These are phyloP conservation scores for Pseudohalonectria lignicola DNA, from an alignment of 2,329 filamentous ascomycete species.

Conservation along the genomic window DNA sequence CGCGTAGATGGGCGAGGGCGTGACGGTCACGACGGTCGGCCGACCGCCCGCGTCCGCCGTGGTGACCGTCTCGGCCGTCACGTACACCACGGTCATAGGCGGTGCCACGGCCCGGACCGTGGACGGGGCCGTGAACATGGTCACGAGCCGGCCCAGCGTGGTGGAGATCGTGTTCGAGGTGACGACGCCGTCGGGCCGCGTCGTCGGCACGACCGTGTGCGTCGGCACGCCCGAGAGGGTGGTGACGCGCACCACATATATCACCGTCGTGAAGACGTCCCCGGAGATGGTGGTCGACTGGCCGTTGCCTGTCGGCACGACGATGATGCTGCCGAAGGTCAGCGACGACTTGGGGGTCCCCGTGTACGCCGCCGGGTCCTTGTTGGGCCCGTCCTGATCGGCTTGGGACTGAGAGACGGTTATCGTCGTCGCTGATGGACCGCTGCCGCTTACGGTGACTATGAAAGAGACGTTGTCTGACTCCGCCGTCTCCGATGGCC, in stretches of 20 bases:
- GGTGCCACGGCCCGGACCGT: neutral
- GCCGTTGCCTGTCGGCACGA: no score
- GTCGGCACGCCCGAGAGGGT: neutral
- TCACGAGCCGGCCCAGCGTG: neutral
- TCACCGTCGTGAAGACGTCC: no score
- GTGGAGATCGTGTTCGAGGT: neutral
- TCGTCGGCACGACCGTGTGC: neutral
- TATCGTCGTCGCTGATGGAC: no score
- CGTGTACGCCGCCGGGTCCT: no score
- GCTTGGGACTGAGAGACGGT: no score
- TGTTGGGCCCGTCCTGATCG: no score
- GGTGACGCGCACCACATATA: neutral
- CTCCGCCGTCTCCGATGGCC: no score
- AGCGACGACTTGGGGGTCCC: no score
- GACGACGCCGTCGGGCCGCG: neutral
- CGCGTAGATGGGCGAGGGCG: conserved; percentile 54
- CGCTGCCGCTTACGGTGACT: no score
- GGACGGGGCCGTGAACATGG: neutral
- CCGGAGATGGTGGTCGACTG: no score
- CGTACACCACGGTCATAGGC: neutral
- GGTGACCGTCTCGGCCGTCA: conserved; percentile 40
- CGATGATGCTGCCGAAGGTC: no score
- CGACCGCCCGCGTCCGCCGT: conserved; percentile 63
- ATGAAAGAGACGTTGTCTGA: no score
- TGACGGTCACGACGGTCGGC: conserved; percentile 45